Conservation (phyloP, 2,329 filamentous ascomycete species). For the Iodosphaeria phyllophila region DNA sequence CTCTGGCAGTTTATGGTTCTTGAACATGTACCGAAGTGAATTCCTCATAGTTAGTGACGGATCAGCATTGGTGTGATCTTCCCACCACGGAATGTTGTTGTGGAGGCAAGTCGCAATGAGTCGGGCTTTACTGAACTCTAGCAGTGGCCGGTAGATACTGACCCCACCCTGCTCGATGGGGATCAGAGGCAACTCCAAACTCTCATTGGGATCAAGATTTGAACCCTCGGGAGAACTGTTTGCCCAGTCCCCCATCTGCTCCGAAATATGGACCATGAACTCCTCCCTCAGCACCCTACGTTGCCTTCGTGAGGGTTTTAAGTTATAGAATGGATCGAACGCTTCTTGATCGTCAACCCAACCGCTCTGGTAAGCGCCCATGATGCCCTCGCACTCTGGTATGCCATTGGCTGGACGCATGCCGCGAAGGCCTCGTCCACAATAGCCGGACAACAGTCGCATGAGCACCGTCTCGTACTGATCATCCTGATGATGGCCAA, state of each 20-base stretch:
- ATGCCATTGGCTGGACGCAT: constrained; percentile 49
- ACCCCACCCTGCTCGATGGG: constrained; percentile 47
- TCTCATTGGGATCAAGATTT: constrained; percentile 1
- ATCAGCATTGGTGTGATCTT: constrained; percentile 71
- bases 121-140: constrained; percentile 51
- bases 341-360: constrained; percentile 25
- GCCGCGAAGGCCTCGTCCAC: constrained; percentile 51
- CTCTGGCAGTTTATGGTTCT: constrained; percentile 39
- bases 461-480: constrained; percentile 79
- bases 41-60: constrained; percentile 64
- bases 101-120: constrained; percentile 58
- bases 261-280: constrained; percentile 9
- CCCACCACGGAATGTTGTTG: constrained; percentile 55
- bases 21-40: constrained; percentile 50
- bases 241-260: constrained; percentile 3
- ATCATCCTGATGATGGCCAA: constrained; percentile 81
- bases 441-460: constrained; percentile 50
- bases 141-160: constrained; percentile 46
- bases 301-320: constrained; percentile 9
- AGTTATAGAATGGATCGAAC: constrained; percentile 18
- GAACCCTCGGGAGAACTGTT: neutral
- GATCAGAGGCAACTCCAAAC: constrained; percentile 6
- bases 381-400: constrained; percentile 66
- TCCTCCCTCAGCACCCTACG: constrained; percentile 8
- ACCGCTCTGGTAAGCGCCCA: constrained; percentile 52